Evolutionary conservation across 768 basidiomycete species (phyloP).

Genomic region (Serendipita sp.): DNA sequence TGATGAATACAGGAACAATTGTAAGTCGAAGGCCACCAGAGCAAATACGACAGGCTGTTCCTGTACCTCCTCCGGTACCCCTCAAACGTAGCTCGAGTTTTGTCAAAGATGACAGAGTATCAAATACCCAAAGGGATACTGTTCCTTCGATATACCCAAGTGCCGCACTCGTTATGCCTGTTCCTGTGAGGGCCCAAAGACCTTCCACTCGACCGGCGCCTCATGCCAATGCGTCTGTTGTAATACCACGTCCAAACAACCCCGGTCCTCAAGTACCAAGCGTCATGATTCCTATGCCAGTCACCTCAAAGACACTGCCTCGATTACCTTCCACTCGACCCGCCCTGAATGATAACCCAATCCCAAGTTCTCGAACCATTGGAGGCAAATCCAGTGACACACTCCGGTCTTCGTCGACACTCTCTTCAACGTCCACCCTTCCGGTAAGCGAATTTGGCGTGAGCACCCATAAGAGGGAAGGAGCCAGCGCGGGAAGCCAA

Average conservation of each 20-base stretch:
- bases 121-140: neutral
- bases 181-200: neutral
- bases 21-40: neutral
- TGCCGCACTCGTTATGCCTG: conserved; percentile 1
- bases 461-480: neutral
- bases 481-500: neutral
- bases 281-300: neutral
- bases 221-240: neutral
- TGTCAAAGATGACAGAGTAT: neutral
- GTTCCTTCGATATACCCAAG: neutral
- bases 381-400: neutral
- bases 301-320: neutral
- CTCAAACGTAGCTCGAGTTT: neutral
- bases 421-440: neutral
- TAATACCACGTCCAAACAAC: neutral
- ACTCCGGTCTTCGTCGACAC: neutral
- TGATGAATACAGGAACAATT: neutral
- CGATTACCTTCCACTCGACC: neutral
- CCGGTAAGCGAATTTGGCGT: conserved; percentile 1
- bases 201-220: neutral
- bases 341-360: neutral
- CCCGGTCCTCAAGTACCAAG: neutral
- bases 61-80: neutral
- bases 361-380: neutral
- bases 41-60: neutral